Evolutionary conservation across 768 basidiomycete genomes (phyloP), one percentile per base, ranked within the genome.

Genomic region (Amanita pseudoporphyria): DNA sequence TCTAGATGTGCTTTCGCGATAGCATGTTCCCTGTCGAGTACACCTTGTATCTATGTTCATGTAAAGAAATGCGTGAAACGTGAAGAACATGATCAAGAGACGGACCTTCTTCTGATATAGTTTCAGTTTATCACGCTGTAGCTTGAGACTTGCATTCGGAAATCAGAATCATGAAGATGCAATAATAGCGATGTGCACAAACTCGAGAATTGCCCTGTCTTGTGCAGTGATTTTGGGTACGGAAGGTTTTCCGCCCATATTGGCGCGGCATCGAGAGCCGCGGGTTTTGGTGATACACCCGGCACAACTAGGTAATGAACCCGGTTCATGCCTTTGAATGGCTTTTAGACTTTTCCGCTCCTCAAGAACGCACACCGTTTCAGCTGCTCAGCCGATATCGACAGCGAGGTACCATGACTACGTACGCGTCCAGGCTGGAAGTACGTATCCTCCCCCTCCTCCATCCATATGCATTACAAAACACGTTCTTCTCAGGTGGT

Each of bases 201-300:
- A 98, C 95, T 97, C 95, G 53, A 99, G 77, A 54, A 99, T 87
- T 38, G 96, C 95, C 55, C 85, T 80, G 66, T 99, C 96, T 61
- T 94, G 94, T 24, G 80, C 71, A 16, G 96, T 97, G 54, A 99
- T 81, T 72, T 88, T 96, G 42, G 90, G 91, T 30, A 74, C 65
- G 32, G 87, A 88, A 64, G 87, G 83, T 56, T 70, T 77, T 59
- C 65, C 73, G 51, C 86, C 86, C 86, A 88, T 88, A 31, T 45
- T 41, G 49, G 28, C 28, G 38, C 35, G 28, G 32, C 26, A 49
- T 35, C 13, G 28, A 46, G 36, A 6, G 42, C 47, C 37, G 12
- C 42, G 21, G 36, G 36, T 21, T 53, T 41, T 28, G 22, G 14
- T n/a, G 19, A 24, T 4, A 33, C 12, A 26, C n/a, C 21, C 19